Base-by-base conservation (phyloP, 139 green algal species). In the Penium margaritaceum region DNA sequence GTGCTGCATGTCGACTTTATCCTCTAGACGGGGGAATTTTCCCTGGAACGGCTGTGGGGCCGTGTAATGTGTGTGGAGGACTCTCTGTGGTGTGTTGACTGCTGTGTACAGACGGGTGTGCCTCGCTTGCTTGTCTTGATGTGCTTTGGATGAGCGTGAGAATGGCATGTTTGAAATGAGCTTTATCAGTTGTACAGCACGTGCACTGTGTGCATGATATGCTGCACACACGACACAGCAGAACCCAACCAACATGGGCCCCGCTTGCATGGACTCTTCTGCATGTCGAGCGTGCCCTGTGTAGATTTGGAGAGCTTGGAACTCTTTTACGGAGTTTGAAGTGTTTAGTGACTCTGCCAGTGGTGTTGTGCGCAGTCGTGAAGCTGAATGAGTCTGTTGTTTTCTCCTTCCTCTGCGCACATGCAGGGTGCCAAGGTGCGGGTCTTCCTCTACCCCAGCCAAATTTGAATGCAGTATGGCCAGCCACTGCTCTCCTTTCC, bases 361-460 rank as follows among this genome's bases (percentile, higher is more conserved):
- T 9, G 41, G 9, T n/a, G n/a, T 19, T 72, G 24, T 17, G 21
- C 1, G 5, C 51, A 30, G 58, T 51, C 15, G 1, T 66, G 2
- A 71, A 14, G 33, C 43, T 34, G 14, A 70, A 21, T 72, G 35
- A 29, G 17, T 21, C 12, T n/a, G 3, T 32, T 17, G 33, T 74
- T 71, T 21, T 19, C 34, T 61, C 21, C 1, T 61, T 53, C 53
- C 61, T 33, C 3, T 32, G 4, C 46, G 12, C 21, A 47, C 7
- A 5, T 77, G 57, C 70, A 77, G 70, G 70, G 70, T 7, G 61
- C 61, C 19, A 77, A 75, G 70, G 70, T 77, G 21, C 54, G 70
- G 24, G 70, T 77, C 12, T 74, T 77, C 58, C 27, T 77, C 34
- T 77, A 77, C 61, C 70, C 70, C 21, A 77, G 70, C 70, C 54